These are phyloP conservation scores for Alternaria conjuncta DNA, from an alignment of 2,329 filamentous ascomycete genomes.

Conservation along the genomic window DNA sequence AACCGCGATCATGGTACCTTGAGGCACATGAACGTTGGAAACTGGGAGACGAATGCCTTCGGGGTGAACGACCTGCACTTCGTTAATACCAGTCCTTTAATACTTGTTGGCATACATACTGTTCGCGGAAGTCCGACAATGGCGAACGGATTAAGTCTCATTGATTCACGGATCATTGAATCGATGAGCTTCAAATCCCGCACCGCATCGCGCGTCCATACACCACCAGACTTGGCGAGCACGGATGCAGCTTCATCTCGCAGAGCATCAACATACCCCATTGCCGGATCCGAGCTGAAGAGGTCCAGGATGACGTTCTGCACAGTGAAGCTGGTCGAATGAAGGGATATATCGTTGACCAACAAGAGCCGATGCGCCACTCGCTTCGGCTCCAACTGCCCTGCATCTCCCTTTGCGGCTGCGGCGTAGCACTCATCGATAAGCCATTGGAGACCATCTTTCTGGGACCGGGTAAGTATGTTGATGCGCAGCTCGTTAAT, in stretches of 20 bases:
- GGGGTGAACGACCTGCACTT: constrained; percentile 18
- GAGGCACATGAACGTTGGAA: constrained; percentile 14
- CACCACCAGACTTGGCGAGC: constrained; percentile 9
- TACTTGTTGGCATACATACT: background rate
- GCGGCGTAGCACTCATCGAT: constrained; percentile 20
- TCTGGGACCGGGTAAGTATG: constrained; percentile 8
- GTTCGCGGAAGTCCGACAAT: constrained; percentile 19
- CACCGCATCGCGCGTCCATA: constrained; percentile 21
- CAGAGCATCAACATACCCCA: constrained; percentile 16
- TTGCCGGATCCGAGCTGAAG: constrained; percentile 16
- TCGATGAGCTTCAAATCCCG: constrained; percentile 19
- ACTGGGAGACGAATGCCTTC: constrained; percentile 10
- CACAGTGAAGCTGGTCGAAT: constrained; percentile 20
- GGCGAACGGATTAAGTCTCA: constrained; percentile 22
- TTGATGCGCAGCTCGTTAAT: background rate
- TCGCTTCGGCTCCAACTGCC: constrained; percentile 19
- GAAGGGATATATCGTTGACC: constrained; percentile 22
- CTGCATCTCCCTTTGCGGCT: constrained; percentile 13
- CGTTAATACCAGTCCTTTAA: background rate
- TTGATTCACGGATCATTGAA: constrained; percentile 21
- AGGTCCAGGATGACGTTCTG: constrained; percentile 24
- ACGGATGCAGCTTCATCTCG: constrained; percentile 17
- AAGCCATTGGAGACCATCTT: constrained; percentile 25
- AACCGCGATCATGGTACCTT: constrained; percentile 19
- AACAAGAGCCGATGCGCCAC: constrained; percentile 21